Conservation (phyloP, 345 rosid species). For the Bretschneidera sinensis region DNA sequence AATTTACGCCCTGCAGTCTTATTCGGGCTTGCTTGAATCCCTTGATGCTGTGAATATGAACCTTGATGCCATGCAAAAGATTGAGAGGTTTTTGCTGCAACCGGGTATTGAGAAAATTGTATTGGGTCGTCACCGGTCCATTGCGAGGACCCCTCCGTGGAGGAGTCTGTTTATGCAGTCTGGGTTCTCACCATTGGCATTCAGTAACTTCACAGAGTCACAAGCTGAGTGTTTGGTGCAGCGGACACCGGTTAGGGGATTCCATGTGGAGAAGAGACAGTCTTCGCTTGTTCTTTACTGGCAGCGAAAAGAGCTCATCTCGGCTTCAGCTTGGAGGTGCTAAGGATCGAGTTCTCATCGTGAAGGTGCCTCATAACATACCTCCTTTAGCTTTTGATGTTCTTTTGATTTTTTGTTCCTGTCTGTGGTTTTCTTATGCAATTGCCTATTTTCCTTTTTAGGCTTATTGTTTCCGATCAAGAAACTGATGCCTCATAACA, state of each 20-base stretch:
- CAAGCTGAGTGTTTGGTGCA: slow-evolving; percentile 84
- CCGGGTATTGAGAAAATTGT: slow-evolving; percentile 68
- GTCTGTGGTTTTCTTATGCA: slow-evolving; percentile 32
- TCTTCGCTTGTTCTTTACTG: slow-evolving; percentile 71
- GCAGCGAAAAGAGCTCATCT: slow-evolving; percentile 79
- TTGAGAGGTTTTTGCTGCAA: slow-evolving; percentile 70
- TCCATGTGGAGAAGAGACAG: slow-evolving; percentile 78
- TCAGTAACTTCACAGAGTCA: slow-evolving; percentile 76
- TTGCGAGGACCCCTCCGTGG: slow-evolving; percentile 64
- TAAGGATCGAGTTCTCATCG: slow-evolving; percentile 20
- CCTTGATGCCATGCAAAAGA: slow-evolving; percentile 68
- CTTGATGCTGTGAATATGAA: slow-evolving; percentile 76
- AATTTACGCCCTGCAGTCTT: slow-evolving; percentile 61
- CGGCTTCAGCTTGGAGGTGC: slow-evolving; percentile 89
- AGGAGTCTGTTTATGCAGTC: slow-evolving; percentile 60
- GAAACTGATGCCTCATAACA: slow-evolving; percentile 32
- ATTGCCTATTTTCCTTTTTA: slow-evolving; percentile 40
- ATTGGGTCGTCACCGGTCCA: slow-evolving; percentile 51
- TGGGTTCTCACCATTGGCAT: slow-evolving; percentile 59
- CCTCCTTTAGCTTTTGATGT: slow-evolving; percentile 33
- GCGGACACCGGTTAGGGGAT: slow-evolving; percentile 67
- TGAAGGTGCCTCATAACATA: slow-evolving; percentile 28
- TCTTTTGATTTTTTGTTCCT: slow-evolving; percentile 16
- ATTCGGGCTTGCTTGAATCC: slow-evolving; percentile 63
- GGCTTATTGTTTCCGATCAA: too few species aligned